Base-by-base conservation (phyloP, 2,329 filamentous ascomycete genomes). In the Cryphonectria parasitica region DNA sequence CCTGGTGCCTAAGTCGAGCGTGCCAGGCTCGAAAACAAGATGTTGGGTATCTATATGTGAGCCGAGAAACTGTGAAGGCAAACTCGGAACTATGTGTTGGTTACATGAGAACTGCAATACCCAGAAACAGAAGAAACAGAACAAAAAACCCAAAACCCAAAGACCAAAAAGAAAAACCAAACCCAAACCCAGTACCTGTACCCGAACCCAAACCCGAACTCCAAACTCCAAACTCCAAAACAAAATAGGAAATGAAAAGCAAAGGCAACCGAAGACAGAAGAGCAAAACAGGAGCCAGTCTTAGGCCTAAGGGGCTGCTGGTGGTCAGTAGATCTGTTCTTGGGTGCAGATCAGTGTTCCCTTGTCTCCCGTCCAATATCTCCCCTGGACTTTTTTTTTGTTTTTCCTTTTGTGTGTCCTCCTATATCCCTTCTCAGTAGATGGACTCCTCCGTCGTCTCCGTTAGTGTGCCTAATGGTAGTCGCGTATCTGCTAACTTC, bases 11-110 rank as follows among this genome's bases (percentile, higher is more conserved):
- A 58, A 58, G 54, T 13, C 54, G 28, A 56, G n/a, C 52, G 52
- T 28, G n/a, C n/a, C 52, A 31, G 25, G n/a, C 52, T 31, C 25
- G 13, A 25, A 56, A 25, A 56, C 52, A 28, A 56, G 52, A 56
- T 54, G 10, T 54, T 25, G 22, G n/a, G n/a, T 54, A 54, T 49
- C 52, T 54, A 54, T 25, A 54, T 54, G n/a, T 28, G 52, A 54
- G 52, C 52, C 52, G 52, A 56, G 52, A 25, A 28, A 56, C 25
- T 56, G 52, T 56, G 52, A 49, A 49, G 43, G 52, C 52, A 31
- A 56, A 7, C 52, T 56, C 52, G 52, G 52, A 56, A 56, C 25
- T 28, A 56, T 25, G n/a, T 56, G 13, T 17, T 15, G 52, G 25
- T 7, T 19, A 58, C 25, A 58, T 58, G 25, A 19, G 54, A 31